phyloP scores from a whole-genome alignment of 345 rosid species.

The Turnera subulata region DNA sequence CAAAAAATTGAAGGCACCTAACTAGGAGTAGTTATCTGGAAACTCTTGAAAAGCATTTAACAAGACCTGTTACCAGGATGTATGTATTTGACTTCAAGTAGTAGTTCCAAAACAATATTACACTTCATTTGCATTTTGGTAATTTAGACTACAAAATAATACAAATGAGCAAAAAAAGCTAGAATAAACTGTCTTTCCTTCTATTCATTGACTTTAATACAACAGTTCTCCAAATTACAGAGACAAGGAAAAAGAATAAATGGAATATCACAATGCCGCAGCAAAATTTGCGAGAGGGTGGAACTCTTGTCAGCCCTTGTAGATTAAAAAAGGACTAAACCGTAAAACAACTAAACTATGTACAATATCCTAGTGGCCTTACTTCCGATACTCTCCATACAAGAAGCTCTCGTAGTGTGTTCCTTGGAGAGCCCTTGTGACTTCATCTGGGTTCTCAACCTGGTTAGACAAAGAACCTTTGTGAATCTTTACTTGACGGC shows the following conservation, averaged over 20 bases:
- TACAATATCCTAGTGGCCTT: slow-evolving; percentile 26
- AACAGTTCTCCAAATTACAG: slow-evolving; percentile 6
- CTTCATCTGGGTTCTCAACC: slow-evolving; percentile 76
- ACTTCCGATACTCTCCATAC: slow-evolving; percentile 48
- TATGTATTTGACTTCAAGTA: too few relatives aligned
- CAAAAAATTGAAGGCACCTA: too few relatives aligned
- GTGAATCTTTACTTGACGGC: slow-evolving; percentile 96
- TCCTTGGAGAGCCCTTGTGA: slow-evolving; percentile 57
- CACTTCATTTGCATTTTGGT: slow-evolving; percentile 1
- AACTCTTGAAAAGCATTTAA: too few relatives aligned
- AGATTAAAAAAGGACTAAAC: slow-evolving; percentile 11
- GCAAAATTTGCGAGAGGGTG: slow-evolving; percentile 44
- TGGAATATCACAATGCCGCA: slow-evolving; percentile 28
- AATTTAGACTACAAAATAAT: background rate
- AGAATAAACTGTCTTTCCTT: slow-evolving; percentile 13
- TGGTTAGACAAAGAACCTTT: slow-evolving; percentile 64
- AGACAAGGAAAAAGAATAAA: slow-evolving; percentile 41
- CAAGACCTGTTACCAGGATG: too few relatives aligned
- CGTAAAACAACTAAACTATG: slow-evolving; percentile 16
- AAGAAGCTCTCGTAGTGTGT: slow-evolving; percentile 58
- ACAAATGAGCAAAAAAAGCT: background rate
- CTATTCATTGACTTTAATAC: slow-evolving; percentile 19
- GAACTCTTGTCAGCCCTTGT: slow-evolving; percentile 25
- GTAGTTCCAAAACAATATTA: too few relatives aligned
- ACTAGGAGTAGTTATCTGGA: too few relatives aligned